Conservation (phyloP, 257 asterid species). For the Cruciata laevipes region DNA sequence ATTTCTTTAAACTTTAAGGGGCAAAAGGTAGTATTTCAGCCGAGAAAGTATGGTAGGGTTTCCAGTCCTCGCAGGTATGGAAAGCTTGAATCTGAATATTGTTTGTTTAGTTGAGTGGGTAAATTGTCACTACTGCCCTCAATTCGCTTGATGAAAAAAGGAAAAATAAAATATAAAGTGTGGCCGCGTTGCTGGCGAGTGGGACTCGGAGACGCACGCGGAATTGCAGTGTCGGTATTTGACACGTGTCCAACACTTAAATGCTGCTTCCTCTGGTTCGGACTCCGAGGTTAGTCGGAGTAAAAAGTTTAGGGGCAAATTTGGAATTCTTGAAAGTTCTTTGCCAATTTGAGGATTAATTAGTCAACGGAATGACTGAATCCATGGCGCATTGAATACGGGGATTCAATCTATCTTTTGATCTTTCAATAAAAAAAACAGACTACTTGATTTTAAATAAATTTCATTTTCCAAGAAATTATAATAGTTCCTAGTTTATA, state of each 20-base stretch:
- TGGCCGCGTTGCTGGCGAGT: neutral
- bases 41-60: neutral
- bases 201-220: constrained; percentile 6
- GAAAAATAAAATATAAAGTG: too few species aligned
- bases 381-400: too few species aligned
- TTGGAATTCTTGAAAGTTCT: neutral
- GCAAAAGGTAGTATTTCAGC: neutral
- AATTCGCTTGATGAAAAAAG: too few species aligned
- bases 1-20: neutral
- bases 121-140: neutral
- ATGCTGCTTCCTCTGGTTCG: neutral
- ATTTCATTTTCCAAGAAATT: too few species aligned
- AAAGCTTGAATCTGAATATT: constrained; percentile 9
- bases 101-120: neutral
- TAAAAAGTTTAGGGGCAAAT: neutral
- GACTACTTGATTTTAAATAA: too few species aligned
- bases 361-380: neutral
- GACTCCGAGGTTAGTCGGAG: neutral
- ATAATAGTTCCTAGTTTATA: too few species aligned
- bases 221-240: constrained; percentile 4
- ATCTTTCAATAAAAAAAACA: too few species aligned
- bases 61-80: neutral
- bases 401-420: too few species aligned
- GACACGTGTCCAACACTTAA: neutral
- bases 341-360: neutral